Conservation (phyloP, 2,329 filamentous ascomycete genomes). For the Proliferodiscus dingleyae region DNA sequence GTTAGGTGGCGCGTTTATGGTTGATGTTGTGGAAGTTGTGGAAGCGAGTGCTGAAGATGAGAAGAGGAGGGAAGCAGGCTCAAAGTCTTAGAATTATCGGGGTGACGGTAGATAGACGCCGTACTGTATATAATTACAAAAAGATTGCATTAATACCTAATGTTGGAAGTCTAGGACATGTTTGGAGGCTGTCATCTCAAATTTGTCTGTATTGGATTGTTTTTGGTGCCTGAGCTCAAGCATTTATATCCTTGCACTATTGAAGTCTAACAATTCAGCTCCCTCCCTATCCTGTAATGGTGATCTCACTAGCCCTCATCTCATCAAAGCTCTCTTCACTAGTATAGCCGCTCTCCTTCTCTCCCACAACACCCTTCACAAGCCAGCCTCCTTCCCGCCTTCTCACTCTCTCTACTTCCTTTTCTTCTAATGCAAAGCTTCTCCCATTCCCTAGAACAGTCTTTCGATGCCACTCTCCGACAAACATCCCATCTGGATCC, state of each 20-base stretch:
- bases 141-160: too few relatives aligned
- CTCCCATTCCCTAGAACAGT: conserved; percentile 46
- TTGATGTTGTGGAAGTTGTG: conserved; percentile 24
- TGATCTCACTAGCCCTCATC: conserved; percentile 20
- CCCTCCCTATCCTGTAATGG: conserved; percentile 1
- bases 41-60: conserved; percentile 6
- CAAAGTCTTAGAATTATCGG: too few relatives aligned
- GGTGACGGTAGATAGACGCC: too few relatives aligned
- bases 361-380: conserved; percentile 18
- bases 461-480: conserved; percentile 83
- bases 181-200: too few relatives aligned
- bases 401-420: conserved; percentile 22
- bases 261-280: too few relatives aligned
- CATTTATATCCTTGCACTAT: too few relatives aligned
- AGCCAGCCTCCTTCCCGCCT: conserved; percentile 22
- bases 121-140: too few relatives aligned
- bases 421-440: conserved; percentile 26
- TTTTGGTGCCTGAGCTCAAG: too few relatives aligned
- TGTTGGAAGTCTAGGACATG: too few relatives aligned
- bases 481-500: conserved; percentile 81
- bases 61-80: conserved; percentile 5
- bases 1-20: conserved; percentile 57
- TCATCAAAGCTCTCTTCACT: conserved; percentile 29
- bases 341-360: conserved; percentile 11
- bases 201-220: too few relatives aligned